These are phyloP conservation scores for Phlebiopsis flavidoalba DNA, from an alignment of 768 basidiomycete genomes.

Conservation along the genomic window DNA sequence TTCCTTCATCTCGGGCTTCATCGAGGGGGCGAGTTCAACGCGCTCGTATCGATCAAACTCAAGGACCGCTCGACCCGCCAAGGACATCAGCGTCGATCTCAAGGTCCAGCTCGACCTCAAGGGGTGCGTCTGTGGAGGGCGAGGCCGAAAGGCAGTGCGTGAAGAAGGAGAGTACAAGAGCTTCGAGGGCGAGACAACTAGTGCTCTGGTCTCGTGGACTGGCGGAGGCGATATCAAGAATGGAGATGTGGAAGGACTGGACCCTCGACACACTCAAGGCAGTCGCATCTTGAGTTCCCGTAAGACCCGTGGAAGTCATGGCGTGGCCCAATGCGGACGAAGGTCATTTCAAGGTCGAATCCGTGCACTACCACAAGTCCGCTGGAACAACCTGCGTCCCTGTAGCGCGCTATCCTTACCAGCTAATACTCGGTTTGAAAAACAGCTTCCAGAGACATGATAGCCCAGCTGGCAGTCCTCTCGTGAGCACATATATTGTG, in stretches of 20 bases:
- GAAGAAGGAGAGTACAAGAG: neutral
- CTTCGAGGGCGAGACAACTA: neutral
- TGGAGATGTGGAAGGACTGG: neutral
- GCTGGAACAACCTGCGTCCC: neutral
- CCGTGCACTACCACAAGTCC: neutral
- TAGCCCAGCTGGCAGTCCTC: neutral
- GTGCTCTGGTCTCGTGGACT: neutral
- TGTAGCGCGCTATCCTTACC: neutral
- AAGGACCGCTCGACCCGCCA: neutral
- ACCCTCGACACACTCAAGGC: neutral
- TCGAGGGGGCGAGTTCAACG: constrained; percentile 1
- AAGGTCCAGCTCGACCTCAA: too few relatives aligned
- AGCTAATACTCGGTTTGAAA: neutral
- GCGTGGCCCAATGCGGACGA: neutral
- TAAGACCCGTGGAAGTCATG: neutral
- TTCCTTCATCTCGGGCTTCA: neutral
- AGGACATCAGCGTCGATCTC: neutral
- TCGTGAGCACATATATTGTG: neutral
- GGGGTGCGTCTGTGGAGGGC: neutral
- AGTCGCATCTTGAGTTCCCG: neutral
- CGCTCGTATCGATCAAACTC: neutral
- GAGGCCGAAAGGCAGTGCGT: neutral
- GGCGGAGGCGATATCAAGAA: neutral
- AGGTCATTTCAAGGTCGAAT: neutral
- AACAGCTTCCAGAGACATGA: neutral